Percentiles rank a stretch among this genome's conserved stretches.
Evolutionary conservation across 106 monocot species (phyloP).

Genomic region (Alisma plantagoaquatica): DNA sequence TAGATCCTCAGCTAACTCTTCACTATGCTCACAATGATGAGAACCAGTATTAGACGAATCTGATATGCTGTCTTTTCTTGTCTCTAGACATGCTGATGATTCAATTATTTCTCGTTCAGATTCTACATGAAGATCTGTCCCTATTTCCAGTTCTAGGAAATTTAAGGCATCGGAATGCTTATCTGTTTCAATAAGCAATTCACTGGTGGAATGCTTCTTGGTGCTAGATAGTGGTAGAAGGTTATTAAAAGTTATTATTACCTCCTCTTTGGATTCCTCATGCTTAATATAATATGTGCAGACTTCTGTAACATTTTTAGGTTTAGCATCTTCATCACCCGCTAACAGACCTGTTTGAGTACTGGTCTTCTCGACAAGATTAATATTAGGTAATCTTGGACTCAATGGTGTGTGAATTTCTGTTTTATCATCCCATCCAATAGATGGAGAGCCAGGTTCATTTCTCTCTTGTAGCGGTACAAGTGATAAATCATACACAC

Average conservation of each 20-base stretch:
- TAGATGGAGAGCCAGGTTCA: slow-evolving; percentile 26
- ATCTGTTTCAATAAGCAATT: slow-evolving; percentile 29
- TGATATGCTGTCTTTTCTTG: not conserved
- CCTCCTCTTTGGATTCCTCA: too few species aligned
- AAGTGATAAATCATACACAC: slow-evolving; percentile 12
- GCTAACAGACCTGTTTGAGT: too few species aligned
- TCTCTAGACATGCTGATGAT: not conserved
- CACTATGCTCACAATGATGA: too few species aligned
- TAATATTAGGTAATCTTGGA: not conserved
- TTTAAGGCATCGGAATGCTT: slow-evolving; percentile 67
- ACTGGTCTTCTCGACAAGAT: not conserved
- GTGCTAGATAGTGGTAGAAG: too few species aligned
- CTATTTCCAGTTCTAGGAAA: slow-evolving; percentile 50
- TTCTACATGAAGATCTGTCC: too few species aligned
- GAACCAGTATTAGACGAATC: too few species aligned
- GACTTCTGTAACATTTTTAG: too few species aligned
- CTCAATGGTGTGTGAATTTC: not conserved
- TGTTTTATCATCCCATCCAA: slow-evolving; percentile 57
- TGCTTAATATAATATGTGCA: too few species aligned
- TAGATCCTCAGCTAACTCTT: too few species aligned
- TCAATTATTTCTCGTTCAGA: slow-evolving; percentile 57
- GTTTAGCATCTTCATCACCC: too few species aligned
- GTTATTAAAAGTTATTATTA: too few species aligned
- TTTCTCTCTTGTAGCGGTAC: slow-evolving; percentile 20
- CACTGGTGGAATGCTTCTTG: too few species aligned